Conservation (phyloP, 163 green algal genomes). For the Chlorella variabilis region DNA sequence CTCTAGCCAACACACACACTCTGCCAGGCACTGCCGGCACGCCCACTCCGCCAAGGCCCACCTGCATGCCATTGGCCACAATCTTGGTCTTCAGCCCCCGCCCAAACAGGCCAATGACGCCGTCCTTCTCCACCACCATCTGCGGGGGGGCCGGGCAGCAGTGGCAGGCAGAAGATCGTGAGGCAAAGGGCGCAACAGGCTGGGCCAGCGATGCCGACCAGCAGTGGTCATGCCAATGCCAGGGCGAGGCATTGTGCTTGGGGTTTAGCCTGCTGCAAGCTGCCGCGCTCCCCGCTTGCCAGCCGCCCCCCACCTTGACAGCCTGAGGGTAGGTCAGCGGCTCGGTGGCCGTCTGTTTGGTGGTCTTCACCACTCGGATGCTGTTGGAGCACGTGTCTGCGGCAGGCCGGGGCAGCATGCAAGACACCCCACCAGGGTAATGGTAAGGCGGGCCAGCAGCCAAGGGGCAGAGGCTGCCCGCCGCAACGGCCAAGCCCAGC, state of each 20-base stretch:
- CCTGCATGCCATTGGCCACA: slow-evolving; percentile 86
- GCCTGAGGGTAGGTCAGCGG: slow-evolving; percentile 70
- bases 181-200: no score
- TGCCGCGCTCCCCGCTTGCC: no score
- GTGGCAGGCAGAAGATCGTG: not conserved
- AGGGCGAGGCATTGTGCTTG: not conserved
- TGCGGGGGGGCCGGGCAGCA: slow-evolving; percentile 38
- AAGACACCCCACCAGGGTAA: no score
- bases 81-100: slow-evolving; percentile 92
- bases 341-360: slow-evolving; percentile 81
- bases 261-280: not conserved
- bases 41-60: no score
- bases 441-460: no score
- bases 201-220: no score
- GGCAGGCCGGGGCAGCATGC: not conserved
- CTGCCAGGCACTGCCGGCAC: no score
- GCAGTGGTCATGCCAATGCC: no score
- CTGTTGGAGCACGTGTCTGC: slow-evolving; percentile 83
- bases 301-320: slow-evolving; percentile 58
- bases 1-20: no score
- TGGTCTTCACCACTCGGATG: slow-evolving; percentile 92
- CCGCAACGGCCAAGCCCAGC: no score
- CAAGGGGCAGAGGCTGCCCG: no score
- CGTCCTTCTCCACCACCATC: slow-evolving; percentile 83
- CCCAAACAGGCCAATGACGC: slow-evolving; percentile 80